Percentiles rank a stretch among this genome's conserved stretches.
phyloP scores from a whole-genome alignment of 2,329 filamentous ascomycete species.

The Geosmithia morbida region DNA sequence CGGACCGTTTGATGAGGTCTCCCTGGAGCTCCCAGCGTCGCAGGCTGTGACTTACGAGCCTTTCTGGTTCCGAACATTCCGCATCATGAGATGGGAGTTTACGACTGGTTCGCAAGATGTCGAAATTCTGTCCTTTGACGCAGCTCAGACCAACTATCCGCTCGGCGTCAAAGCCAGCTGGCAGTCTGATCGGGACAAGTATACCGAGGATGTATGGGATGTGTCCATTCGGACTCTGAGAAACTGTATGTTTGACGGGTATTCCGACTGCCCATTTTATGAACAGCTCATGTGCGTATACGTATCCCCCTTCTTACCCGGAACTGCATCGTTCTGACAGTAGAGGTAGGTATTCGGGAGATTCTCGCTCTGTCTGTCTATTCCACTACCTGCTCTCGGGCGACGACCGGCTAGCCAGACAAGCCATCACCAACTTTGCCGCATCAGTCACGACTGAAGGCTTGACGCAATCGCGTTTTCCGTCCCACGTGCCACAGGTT shows the following conservation, averaged over 20 bases:
- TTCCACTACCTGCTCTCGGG: slow-evolving; percentile 13
- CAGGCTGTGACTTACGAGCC: slow-evolving; percentile 3
- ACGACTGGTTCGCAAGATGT: neutral
- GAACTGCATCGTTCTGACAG: neutral
- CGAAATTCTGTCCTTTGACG: neutral
- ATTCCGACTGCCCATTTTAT: slow-evolving; percentile 16
- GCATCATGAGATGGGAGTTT: slow-evolving; percentile 3
- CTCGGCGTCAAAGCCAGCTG: slow-evolving; percentile 2
- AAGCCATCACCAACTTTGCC: slow-evolving; percentile 10
- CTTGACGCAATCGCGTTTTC: slow-evolving; percentile 16
- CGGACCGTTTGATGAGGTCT: slow-evolving; percentile 19
- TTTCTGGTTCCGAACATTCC: slow-evolving; percentile 5
- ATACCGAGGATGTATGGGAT: slow-evolving; percentile 5
- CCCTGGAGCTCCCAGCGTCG: slow-evolving; percentile 6
- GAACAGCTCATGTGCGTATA: slow-evolving; percentile 13
- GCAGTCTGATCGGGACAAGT: neutral
- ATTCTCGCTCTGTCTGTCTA: slow-evolving; percentile 9
- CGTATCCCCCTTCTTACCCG: slow-evolving; percentile 3
- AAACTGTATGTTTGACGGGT: slow-evolving; percentile 12
- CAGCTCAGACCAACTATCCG: slow-evolving; percentile 1
- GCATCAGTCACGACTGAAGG: slow-evolving; percentile 7
- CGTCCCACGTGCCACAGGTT: slow-evolving; percentile 16
- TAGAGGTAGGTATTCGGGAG: slow-evolving; percentile 1
- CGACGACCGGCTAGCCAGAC: slow-evolving; percentile 13
- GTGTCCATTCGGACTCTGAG: slow-evolving; percentile 5